phyloP scores from a whole-genome alignment of 257 asterid genomes.

The Anisodus tanguticus region DNA sequence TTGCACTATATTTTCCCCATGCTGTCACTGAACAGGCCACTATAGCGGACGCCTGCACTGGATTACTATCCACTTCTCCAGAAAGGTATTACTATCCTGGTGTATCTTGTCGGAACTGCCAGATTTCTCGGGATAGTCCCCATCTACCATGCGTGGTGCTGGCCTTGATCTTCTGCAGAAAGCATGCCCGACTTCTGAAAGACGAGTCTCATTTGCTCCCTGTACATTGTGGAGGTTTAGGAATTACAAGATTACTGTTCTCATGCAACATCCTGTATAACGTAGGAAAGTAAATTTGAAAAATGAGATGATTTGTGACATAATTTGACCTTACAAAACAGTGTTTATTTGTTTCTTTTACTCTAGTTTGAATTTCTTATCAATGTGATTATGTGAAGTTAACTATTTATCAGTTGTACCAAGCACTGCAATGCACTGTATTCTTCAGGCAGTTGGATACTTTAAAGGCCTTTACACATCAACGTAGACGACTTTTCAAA shows the following conservation, averaged over 20 bases:
- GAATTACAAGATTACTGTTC: constrained; percentile 16
- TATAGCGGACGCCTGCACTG: constrained; percentile 13
- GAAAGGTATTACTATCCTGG: neutral
- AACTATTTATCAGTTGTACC: neutral
- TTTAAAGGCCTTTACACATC: neutral
- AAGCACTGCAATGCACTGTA: neutral
- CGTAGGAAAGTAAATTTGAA: neutral
- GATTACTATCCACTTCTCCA: neutral
- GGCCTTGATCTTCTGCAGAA: constrained; percentile 1
- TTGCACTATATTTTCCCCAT: neutral
- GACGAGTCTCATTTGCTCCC: constrained; percentile 20
- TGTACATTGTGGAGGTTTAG: constrained; percentile 32
- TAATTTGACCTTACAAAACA: constrained; percentile 5
- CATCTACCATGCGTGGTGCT: constrained; percentile 3
- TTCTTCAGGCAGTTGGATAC: neutral
- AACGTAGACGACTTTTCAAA: neutral
- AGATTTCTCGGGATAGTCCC: neutral
- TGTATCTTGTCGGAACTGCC: neutral
- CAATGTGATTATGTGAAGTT: neutral
- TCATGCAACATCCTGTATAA: constrained; percentile 23
- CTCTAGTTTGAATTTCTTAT: constrained; percentile 5
- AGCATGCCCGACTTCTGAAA: neutral
- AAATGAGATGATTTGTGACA: neutral
- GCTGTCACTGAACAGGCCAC: neutral
- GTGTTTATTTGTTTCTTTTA: neutral